These are phyloP conservation scores for Scleroderma bovista DNA, from an alignment of 768 basidiomycete species.

Conservation along the genomic window DNA sequence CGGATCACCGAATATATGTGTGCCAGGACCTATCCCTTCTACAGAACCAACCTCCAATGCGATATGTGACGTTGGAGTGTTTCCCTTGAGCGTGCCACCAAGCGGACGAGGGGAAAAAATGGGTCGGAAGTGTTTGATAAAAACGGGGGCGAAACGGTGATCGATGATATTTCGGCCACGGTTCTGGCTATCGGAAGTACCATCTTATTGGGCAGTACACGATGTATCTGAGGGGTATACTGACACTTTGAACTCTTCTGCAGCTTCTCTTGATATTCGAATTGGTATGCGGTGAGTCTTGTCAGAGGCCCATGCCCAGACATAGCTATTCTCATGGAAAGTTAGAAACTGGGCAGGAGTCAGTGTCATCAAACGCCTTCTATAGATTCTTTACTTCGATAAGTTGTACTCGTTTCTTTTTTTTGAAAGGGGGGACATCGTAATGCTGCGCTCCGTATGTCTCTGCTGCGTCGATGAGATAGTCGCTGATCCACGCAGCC, in stretches of 20 bases:
- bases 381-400: conserved; percentile 38
- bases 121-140: conserved; percentile 45
- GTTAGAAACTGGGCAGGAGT: conserved; percentile 47
- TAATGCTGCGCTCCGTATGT: conserved; percentile 42
- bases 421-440: conserved; percentile 17
- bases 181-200: conserved; percentile 13
- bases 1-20: conserved; percentile 46
- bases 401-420: conserved; percentile 53
- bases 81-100: conserved; percentile 26
- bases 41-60: conserved; percentile 50
- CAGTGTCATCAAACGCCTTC: not conserved
- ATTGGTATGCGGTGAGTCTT: conserved; percentile 44
- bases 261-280: conserved; percentile 49
- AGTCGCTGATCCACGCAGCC: conserved; percentile 51
- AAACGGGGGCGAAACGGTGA: conserved; percentile 40
- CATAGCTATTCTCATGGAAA: conserved; percentile 36
- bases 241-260: conserved; percentile 38
- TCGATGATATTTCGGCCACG: conserved; percentile 37
- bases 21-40: conserved; percentile 36
- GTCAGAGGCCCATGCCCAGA: conserved; percentile 67
- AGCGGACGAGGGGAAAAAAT: conserved; percentile 50
- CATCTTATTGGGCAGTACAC: not conserved
- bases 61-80: conserved; percentile 39
- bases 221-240: conserved; percentile 10
- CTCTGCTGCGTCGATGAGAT: conserved; percentile 47